Evolutionary conservation across 192 early-diverging fungal genomes (phyloP).

Genomic region (Linderina pennispora): DNA sequence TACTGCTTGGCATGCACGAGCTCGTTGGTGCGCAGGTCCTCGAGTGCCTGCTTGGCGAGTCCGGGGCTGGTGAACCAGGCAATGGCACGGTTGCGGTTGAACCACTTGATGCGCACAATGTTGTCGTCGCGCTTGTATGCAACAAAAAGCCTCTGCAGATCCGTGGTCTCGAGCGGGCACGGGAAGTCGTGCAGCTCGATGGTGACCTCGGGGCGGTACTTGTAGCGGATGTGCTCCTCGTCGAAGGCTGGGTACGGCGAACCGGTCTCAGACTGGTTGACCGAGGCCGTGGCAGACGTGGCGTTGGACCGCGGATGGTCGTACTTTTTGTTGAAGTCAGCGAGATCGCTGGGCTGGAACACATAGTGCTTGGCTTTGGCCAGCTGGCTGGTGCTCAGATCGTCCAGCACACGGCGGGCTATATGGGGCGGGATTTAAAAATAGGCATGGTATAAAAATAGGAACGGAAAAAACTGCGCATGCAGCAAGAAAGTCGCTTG

Average conservation of each 20-base stretch:
- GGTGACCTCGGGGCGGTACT: conserved; percentile 46
- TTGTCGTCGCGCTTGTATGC: conserved; percentile 44
- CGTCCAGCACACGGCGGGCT: conserved; percentile 43
- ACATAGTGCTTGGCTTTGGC: conserved; percentile 36
- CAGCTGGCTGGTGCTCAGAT: conserved; percentile 32
- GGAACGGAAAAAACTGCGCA: not conserved
- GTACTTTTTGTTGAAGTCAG: conserved; percentile 45
- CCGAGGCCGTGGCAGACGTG: conserved; percentile 11
- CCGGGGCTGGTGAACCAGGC: conserved; percentile 46
- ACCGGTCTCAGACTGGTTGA: conserved; percentile 14
- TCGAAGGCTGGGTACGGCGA: conserved; percentile 43
- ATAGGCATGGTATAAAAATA: not conserved
- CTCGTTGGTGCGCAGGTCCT: conserved; percentile 39
- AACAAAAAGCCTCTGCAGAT: conserved; percentile 37
- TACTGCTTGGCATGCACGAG: conserved; percentile 41
- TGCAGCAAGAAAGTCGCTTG: not conserved
- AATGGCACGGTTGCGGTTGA: conserved; percentile 46
- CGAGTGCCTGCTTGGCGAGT: conserved; percentile 34
- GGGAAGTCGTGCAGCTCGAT: conserved; percentile 47
- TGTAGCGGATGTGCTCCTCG: conserved; percentile 47
- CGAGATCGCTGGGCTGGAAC: conserved; percentile 33
- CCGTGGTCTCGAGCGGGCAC: conserved; percentile 41
- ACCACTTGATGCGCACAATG: conserved; percentile 50
- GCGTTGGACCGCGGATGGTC: conserved; percentile 8
- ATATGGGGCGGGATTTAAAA: conserved; percentile 1